Base-by-base conservation (phyloP, 345 rosid species). In the Aquilaria sinensis region DNA sequence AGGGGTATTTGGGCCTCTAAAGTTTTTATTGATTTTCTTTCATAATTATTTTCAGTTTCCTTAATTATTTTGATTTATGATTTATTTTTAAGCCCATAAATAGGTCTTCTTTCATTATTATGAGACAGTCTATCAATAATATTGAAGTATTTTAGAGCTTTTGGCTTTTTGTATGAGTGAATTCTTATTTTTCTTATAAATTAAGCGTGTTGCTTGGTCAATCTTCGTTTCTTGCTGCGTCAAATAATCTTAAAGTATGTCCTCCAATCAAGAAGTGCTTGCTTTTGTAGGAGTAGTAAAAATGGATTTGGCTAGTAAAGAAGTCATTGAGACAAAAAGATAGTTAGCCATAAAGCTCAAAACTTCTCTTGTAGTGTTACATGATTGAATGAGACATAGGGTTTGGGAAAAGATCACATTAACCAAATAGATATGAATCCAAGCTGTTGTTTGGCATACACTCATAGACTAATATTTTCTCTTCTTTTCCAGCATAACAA, bases 401-500 rank as follows among this genome's bases (percentile, higher is more conserved):
- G 1, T 37, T 37, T 37, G 4, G 43, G 7, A 31, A 47, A 1
- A 34, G 10, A 13, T 47, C 13, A 47, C 31, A 51, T 72, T 68
- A 60, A 81, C 85, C 77, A 59, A 78, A 76, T 14, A 81, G 54
- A 61, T 65, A 71, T 1, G 74, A 23, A 53, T 81, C 85, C 62
- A 81, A 64, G 63, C 85, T 78, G 60, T 69, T 63, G 64, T 75
- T 61, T 10, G 74, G 69, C 78, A 80, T 69, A 47, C 70, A 86
- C 9, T 88, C 88, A 13, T 89, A 89, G 10, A 84, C 74, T 54
- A 86, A 11, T 67, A 84, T 70, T 65, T 73, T 78, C 34, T 89
- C 93, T 49, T 79, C 88, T 46, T 75, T 71, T 60, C 83, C 74
- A 50, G 73, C 60, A 56, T 90, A 89, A 58, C 85, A 86, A 1